Evolutionary conservation across 345 rosid genomes (phyloP).

Genomic region (Boechera divaricarpa): DNA sequence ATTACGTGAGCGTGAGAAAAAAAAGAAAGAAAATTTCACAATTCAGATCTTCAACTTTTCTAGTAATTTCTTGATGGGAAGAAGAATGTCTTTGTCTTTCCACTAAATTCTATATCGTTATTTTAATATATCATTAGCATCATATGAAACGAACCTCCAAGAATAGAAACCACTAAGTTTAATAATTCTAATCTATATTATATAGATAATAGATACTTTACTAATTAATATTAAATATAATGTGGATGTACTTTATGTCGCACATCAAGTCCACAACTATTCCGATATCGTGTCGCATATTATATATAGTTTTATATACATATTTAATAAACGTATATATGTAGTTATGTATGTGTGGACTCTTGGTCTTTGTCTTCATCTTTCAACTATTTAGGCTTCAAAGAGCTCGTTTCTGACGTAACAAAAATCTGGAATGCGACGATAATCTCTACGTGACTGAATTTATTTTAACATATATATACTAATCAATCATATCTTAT

Average conservation of each 20-base stretch:
- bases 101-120: neutral
- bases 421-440: constrained; percentile 9
- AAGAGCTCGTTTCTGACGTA: constrained; percentile 43
- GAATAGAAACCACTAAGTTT: constrained; percentile 29
- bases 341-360: constrained; percentile 1
- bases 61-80: neutral
- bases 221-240: constrained; percentile 4
- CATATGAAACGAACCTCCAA: constrained; percentile 23
- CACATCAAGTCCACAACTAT: constrained; percentile 39
- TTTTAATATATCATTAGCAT: constrained; percentile 11
- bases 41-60: neutral
- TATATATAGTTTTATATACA: neutral
- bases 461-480: constrained; percentile 22
- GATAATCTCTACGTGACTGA: constrained; percentile 24
- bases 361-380: constrained; percentile 31
- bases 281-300: constrained; percentile 21
- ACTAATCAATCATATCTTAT: constrained; percentile 20
- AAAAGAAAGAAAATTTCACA: neutral
- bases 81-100: constrained; percentile 5
- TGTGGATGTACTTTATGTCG: constrained; percentile 30
- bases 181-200: neutral
- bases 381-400: constrained; percentile 46
- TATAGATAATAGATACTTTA: constrained; percentile 3
- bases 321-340: neutral
- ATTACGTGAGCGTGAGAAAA: too few species aligned